phyloP scores from a whole-genome alignment of 2,329 filamentous ascomycete species.

The Claviceps sp. region DNA sequence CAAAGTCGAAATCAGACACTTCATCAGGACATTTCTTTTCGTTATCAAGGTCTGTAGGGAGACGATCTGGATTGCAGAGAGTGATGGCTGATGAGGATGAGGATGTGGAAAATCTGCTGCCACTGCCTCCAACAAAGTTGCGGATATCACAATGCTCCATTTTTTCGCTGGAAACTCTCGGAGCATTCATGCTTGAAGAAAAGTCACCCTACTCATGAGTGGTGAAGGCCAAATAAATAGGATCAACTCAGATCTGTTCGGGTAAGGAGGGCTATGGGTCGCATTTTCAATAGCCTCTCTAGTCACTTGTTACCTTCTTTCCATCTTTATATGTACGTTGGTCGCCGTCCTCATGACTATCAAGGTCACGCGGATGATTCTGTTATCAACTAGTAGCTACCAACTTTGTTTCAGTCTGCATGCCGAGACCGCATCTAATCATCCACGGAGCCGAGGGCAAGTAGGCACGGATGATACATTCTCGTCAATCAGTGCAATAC shows the following conservation, averaged over 20 bases:
- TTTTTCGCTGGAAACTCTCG: not conserved
- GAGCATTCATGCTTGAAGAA: not conserved
- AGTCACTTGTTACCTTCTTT: not conserved
- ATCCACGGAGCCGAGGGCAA: not conserved
- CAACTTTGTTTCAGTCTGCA: constrained; percentile 1
- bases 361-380: not conserved
- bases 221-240: not conserved
- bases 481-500: not conserved
- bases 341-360: not conserved
- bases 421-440: not conserved
- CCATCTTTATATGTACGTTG: not conserved
- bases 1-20: not conserved
- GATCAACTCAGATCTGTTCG: not conserved
- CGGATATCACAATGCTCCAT: not conserved
- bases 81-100: not conserved
- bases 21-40: not conserved
- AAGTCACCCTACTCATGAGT: not conserved
- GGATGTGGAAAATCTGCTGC: not conserved
- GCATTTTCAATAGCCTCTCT: not conserved
- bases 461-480: not conserved
- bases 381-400: not conserved
- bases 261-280: not conserved
- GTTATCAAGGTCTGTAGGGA: not conserved
- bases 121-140: not conserved
- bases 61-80: not conserved